Conservation (phyloP, 2,329 filamentous ascomycete genomes). For the Pseudocercospora ulei region DNA sequence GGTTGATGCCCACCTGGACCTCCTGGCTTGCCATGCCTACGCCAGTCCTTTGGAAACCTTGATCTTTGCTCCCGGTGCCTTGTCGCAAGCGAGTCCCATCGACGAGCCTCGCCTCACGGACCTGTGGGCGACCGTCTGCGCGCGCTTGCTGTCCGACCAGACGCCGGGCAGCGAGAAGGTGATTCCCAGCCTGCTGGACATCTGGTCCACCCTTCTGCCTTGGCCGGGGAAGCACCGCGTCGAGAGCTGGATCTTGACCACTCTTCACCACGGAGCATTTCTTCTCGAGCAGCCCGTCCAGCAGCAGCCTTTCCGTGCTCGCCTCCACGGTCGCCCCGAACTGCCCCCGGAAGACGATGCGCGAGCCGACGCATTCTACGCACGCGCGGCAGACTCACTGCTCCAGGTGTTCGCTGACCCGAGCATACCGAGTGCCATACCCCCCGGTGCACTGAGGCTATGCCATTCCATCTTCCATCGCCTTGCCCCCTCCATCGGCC, state of each 20-base stretch:
- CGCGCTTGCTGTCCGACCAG: conserved; percentile 67
- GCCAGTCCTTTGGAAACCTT: conserved; percentile 28
- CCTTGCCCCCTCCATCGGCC: conserved; percentile 52
- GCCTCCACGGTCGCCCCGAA: conserved; percentile 61
- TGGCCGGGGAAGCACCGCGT: conserved; percentile 85
- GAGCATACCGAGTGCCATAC: conserved; percentile 67
- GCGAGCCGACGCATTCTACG: conserved; percentile 79
- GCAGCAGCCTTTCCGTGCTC: conserved; percentile 52
- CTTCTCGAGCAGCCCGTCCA: conserved; percentile 77
- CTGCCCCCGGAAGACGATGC: conserved; percentile 64
- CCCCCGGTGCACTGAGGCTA: conserved; percentile 72
- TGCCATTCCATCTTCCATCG: conserved; percentile 74
- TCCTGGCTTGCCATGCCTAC: conserved; percentile 22
- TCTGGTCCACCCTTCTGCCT: conserved; percentile 75
- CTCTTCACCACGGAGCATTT: conserved; percentile 85
- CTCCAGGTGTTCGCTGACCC: conserved; percentile 81
- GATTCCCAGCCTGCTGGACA: conserved; percentile 72
- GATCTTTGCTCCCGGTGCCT: conserved; percentile 38
- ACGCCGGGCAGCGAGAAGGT: conserved; percentile 70
- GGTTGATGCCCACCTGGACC: conserved; percentile 27
- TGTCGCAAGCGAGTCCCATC: conserved; percentile 16
- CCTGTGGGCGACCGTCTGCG: conserved; percentile 80
- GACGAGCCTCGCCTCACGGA: conserved; percentile 73
- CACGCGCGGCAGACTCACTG: conserved; percentile 65
- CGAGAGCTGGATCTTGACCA: conserved; percentile 90